phyloP scores from a whole-genome alignment of 1,139 yeast genomes.

The Nakaseomyces nivariensis region DNA sequence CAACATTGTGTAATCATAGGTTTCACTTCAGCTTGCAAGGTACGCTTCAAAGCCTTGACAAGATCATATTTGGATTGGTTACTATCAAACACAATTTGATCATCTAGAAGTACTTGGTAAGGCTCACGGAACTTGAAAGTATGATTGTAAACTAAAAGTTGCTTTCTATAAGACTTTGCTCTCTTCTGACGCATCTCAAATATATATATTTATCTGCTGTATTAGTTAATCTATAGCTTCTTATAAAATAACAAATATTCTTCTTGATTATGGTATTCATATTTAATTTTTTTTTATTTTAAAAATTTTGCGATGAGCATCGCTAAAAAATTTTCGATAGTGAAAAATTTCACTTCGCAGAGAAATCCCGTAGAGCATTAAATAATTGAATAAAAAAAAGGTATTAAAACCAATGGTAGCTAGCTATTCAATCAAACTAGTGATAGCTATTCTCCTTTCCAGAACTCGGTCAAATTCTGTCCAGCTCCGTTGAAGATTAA shows the following conservation, averaged over 20 bases:
- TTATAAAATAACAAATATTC: background rate
- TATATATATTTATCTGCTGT: background rate
- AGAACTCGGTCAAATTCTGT: constrained; percentile 62
- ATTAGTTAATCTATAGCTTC: background rate
- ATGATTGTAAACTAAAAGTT: constrained; percentile 72
- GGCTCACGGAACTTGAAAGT: constrained; percentile 92
- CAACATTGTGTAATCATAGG: constrained; percentile 97
- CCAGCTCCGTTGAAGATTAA: constrained; percentile 94
- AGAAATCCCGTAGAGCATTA: too few species aligned
- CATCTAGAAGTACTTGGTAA: constrained; percentile 79
- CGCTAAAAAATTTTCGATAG: background rate
- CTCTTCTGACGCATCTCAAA: constrained; percentile 84
- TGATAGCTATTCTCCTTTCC: constrained; percentile 30
- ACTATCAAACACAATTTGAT: constrained; percentile 60
- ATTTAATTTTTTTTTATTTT: background rate
- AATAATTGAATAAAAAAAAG: too few species aligned
- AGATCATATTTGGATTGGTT: constrained; percentile 62
- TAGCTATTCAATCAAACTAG: too few species aligned
- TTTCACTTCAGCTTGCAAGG: constrained; percentile 77
- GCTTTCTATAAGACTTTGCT: constrained; percentile 89
- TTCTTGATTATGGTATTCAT: background rate
- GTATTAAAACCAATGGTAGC: too few species aligned
- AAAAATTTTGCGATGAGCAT: background rate
- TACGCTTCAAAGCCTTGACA: constrained; percentile 64
- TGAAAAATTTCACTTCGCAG: background rate